phyloP scores from a whole-genome alignment of 768 basidiomycete genomes.

The Coprinopsis cinerea region DNA sequence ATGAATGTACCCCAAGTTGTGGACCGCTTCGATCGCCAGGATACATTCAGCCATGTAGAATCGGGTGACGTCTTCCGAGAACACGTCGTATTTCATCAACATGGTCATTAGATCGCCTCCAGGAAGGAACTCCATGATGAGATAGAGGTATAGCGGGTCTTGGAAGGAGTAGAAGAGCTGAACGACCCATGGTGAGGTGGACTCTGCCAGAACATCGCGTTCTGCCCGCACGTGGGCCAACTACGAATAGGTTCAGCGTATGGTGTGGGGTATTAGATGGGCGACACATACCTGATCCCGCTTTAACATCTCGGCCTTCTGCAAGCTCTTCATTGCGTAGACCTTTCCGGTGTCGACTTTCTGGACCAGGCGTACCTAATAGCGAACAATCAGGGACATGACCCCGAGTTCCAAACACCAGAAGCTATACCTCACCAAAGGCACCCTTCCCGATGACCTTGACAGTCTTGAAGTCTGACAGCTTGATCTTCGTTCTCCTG shows the following conservation, averaged over 20 bases:
- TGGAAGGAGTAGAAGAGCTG: slow-evolving; percentile 99
- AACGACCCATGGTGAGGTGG: slow-evolving; percentile 95
- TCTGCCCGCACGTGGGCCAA: slow-evolving; percentile 97
- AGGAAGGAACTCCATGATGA: slow-evolving; percentile 84
- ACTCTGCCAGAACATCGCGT: slow-evolving; percentile 93
- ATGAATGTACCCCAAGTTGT: slow-evolving; percentile 98
- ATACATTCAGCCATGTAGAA: slow-evolving; percentile 99
- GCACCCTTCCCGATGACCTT: slow-evolving; percentile 99
- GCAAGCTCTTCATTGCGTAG: slow-evolving; percentile 98
- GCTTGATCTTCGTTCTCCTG: slow-evolving; percentile 86
- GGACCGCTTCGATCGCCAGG: slow-evolving; percentile 95
- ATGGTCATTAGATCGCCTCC: slow-evolving; percentile 99
- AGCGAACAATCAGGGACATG: slow-evolving; percentile 4
- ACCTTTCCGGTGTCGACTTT: slow-evolving; percentile 97
- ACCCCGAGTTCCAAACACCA: not conserved
- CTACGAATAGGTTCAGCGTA: slow-evolving; percentile 33
- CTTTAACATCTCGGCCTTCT: slow-evolving; percentile 99
- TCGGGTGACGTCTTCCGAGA: slow-evolving; percentile 95
- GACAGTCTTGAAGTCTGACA: slow-evolving; percentile 91
- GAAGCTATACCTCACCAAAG: slow-evolving; percentile 75
- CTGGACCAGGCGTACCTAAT: slow-evolving; percentile 87
- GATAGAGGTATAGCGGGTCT: slow-evolving; percentile 90
- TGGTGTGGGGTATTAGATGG: not conserved
- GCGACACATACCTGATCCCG: slow-evolving; percentile 84
- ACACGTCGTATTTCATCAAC: slow-evolving; percentile 99